These are phyloP conservation scores for Erythrobasidium hasegawianum DNA, from an alignment of 1,284 basidiomycete genomes.

Conservation along the genomic window DNA sequence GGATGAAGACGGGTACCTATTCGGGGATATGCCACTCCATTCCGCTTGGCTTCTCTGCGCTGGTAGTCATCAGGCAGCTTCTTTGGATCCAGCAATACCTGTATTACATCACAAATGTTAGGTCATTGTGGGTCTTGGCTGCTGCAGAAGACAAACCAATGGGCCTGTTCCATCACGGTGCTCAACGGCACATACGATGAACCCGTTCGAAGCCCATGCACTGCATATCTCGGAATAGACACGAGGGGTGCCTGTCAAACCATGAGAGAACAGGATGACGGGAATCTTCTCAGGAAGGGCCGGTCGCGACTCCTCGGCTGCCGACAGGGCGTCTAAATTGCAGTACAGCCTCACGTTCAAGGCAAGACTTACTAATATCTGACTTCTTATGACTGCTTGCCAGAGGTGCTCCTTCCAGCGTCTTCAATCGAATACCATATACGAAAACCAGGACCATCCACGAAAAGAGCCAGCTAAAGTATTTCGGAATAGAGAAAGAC, in stretches of 20 bases:
- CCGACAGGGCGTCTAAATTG: background rate
- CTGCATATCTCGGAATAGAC: conserved; percentile 7
- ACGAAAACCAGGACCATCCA: background rate
- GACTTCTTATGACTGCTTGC: background rate
- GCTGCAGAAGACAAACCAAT: too few species aligned
- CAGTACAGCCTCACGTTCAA: background rate
- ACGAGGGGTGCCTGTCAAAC: background rate
- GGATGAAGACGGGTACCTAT: background rate
- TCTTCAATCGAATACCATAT: background rate
- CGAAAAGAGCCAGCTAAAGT: conserved; percentile 1
- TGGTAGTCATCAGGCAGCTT: background rate
- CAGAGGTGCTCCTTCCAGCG: conserved; percentile 1
- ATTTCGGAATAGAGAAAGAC: background rate
- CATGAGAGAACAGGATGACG: conserved; percentile 3
- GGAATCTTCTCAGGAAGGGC: background rate
- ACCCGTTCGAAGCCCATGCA: background rate
- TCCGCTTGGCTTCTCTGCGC: background rate
- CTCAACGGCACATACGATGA: conserved; percentile 3
- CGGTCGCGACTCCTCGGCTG: too few species aligned
- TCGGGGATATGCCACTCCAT: background rate
- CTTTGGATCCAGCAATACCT: background rate
- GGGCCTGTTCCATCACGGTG: conserved; percentile 2
- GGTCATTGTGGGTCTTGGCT: too few species aligned
- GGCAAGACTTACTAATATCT: background rate
- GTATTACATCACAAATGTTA: background rate